A percentile compares a stretch with the other conserved stretches of the same genome.
phyloP scores from a whole-genome alignment of 2,329 filamentous ascomycete genomes.

The Bisporella sp. region DNA sequence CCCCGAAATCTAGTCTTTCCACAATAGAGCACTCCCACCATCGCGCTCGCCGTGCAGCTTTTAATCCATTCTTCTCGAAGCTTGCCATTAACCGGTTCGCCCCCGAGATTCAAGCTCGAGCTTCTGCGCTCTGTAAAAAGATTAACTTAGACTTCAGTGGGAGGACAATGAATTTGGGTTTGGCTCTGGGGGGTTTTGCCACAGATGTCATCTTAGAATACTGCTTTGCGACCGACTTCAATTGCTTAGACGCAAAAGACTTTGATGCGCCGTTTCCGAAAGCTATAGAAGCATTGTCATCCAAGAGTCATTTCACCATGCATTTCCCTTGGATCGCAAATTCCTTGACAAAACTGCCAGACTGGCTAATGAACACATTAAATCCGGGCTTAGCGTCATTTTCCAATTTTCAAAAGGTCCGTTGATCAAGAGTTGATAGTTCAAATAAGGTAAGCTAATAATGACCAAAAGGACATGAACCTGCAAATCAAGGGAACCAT shows the following conservation, averaged over 20 bases:
- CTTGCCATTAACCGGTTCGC: too few species aligned
- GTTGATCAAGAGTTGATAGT: neutral
- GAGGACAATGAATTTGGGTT: too few species aligned
- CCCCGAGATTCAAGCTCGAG: too few species aligned
- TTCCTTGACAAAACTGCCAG: conserved; percentile 2
- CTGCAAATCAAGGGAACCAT: neutral
- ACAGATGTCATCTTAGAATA: conserved; percentile 13
- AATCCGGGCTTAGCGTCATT: conserved; percentile 3
- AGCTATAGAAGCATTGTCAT: conserved; percentile 4
- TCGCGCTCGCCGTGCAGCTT: too few species aligned
- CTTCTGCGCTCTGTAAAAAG: too few species aligned
- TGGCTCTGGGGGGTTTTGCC: conserved; percentile 1
- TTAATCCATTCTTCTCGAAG: too few species aligned
- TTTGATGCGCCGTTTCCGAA: conserved; percentile 9
- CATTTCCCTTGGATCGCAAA: conserved; percentile 1
- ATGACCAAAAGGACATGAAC: neutral
- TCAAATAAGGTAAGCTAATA: neutral
- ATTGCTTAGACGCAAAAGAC: conserved; percentile 5
- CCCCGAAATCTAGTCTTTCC: too few species aligned
- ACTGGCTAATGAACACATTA: conserved; percentile 4
- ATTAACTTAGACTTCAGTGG: too few species aligned
- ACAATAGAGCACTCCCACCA: too few species aligned
- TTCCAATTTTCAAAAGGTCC: conserved; percentile 3
- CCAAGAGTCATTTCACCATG: conserved; percentile 9
- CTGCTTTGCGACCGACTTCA: conserved; percentile 7